These are phyloP conservation scores for Cryptomeria japonica DNA, from an alignment of 75 land plant species.

Conservation along the genomic window DNA sequence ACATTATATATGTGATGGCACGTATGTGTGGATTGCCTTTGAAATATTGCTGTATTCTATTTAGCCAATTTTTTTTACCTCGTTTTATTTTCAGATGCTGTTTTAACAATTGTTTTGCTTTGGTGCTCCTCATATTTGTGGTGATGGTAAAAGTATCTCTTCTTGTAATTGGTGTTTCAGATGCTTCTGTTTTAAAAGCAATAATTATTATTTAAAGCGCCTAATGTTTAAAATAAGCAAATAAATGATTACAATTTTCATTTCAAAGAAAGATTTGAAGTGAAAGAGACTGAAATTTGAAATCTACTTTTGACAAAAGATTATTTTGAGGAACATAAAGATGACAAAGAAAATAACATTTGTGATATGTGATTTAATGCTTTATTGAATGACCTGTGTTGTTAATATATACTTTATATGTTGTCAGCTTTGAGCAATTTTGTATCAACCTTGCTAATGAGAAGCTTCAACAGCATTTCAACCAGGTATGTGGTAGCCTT, in stretches of 20 bases:
- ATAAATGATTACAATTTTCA: too few relatives aligned
- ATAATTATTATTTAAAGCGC: too few relatives aligned
- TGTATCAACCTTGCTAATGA: conserved; percentile 84
- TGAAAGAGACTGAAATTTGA: too few relatives aligned
- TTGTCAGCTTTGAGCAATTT: conserved; percentile 72
- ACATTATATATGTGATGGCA: too few relatives aligned
- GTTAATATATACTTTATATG: conserved; percentile 3
- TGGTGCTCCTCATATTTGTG: background rate
- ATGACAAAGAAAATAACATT: background rate
- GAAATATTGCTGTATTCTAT: too few relatives aligned
- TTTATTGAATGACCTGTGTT: background rate
- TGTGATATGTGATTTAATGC: background rate
- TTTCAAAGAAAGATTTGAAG: too few relatives aligned
- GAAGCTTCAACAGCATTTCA: conserved; percentile 83
- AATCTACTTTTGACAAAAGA: background rate
- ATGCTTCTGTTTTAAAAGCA: background rate
- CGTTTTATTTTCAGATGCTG: background rate
- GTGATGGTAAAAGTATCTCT: background rate
- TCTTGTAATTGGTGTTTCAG: background rate
- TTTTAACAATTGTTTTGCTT: background rate
- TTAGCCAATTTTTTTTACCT: background rate
- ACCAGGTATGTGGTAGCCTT: conserved; percentile 39
- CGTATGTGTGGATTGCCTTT: background rate
- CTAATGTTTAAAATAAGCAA: too few relatives aligned
- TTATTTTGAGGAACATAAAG: background rate